Base-by-base conservation (phyloP, 148 eudicot species). In the Rhododendron mucronatum region DNA sequence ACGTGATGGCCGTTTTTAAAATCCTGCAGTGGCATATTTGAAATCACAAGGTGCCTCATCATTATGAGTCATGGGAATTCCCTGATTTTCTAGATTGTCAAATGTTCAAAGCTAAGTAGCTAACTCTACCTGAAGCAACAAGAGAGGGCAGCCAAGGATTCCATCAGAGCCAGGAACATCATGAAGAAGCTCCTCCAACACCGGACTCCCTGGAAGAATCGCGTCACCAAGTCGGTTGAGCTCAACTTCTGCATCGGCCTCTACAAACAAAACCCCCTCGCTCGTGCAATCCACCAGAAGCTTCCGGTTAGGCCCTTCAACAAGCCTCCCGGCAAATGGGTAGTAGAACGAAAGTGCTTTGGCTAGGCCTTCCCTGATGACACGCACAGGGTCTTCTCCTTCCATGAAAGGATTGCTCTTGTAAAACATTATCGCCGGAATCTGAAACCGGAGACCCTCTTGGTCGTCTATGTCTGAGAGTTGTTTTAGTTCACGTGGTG, bases 391-490 rank as follows among this genome's bases (percentile, higher is more conserved):
- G 26, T 85, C 83, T 57, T 14, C 28, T 28, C 37, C 57, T 28
- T 53, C 39, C 48, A 26, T 44, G 5, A 5, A 76, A 51, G 83
- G 20, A 85, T 80, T 75, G 4, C 39, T 85, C 10, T 3, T 37
- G 84, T 80, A 86, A 26, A 80, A 80, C 21, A 57, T 33, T 28
- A 80, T 67, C 33, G 50, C n/a, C 0, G 87, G 84, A n/a, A 44
- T 2, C 4, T 80, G 87, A 71, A 86, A 44, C 4, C 87, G 53
- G 14, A 65, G 79, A 8, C 61, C 85, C 35, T 47, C 44, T 18
- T 84, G 85, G 80, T 84, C 61, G 18, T 71, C 85, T 20, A 84
- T 84, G 41, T 84, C 85, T 4, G 85, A 84, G 59, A 84, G 85
- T 33, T 47, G 28, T 55, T 84, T 84, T 26, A 50, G 10, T 20